Evolutionary conservation across 2,329 filamentous ascomycete genomes (phyloP), one percentile per base, ranked within the genome.

Genomic region (Trichoderma sp.): DNA sequence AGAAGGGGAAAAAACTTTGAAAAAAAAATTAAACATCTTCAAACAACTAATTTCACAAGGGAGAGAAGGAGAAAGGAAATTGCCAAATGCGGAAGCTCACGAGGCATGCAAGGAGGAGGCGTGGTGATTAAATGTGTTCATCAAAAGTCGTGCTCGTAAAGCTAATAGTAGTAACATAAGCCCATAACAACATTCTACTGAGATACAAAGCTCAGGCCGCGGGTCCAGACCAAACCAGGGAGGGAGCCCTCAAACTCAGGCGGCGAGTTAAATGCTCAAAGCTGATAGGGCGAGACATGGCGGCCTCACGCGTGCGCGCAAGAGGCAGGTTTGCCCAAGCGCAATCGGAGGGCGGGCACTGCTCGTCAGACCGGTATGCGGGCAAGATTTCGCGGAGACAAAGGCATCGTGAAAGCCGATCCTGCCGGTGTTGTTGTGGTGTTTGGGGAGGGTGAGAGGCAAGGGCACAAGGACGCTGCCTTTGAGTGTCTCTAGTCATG

Each of bases 371-470:
- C 67, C 33, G 67, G 74, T 68, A 75, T 75, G 74, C 59, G 50
- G 74, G 27, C 45, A 33, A 53, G 50, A 35, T 35, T 29, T 50
- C 66, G 38, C 74, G 74, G 74, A 71, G 66, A 65, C 21, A 35
- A 66, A 69, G 74, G 74, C 60, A 75, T 75, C 74, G 74, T 75
- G 74, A 75, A 75, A 71, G 74, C 74, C 74, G 74, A 66, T 35
- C 16, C 60, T 67, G 66, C 74, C 67, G 74, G 45, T 16, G 67
- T 60, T 8, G 67, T 71, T 6, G 67, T 59, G 33, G 60, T 66
- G 60, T 1, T 45, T 45, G 27, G 18, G 12, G 29, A 9, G 33
- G 9, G 27, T 27, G 45, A 38, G 11, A 56, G 33, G 16, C 21
- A 71, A 7, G 9, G 27, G n/a, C 35, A 21, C 33, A 11, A 12